Evolutionary conservation across 495 filamentous ascomycete species (phyloP).

Genomic region (Podospora tetraspora): DNA sequence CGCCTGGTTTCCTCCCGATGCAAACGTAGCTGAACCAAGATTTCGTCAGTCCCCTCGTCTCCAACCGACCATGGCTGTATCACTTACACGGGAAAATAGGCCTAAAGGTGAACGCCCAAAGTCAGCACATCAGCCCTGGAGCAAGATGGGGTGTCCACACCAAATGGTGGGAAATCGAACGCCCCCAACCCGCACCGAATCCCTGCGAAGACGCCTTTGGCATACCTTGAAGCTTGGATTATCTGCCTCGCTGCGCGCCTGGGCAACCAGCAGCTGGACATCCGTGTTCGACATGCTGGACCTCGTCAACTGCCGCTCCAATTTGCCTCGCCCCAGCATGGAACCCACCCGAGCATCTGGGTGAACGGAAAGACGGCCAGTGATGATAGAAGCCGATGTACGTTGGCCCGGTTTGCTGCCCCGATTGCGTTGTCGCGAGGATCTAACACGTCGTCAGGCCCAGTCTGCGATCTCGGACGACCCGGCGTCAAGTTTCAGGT

Average conservation of each 20-base stretch:
- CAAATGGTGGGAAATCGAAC: not conserved
- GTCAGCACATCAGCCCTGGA: constrained; percentile 3
- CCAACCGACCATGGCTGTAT: not conserved
- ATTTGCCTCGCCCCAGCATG: constrained; percentile 9
- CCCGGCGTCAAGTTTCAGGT: not conserved
- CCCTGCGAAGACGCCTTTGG: not conserved
- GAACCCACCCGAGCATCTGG: constrained; percentile 37
- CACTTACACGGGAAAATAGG: constrained; percentile 72
- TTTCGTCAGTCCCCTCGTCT: constrained; percentile 11
- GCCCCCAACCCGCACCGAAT: not conserved
- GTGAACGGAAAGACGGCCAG: constrained; percentile 59
- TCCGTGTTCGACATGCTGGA: constrained; percentile 56
- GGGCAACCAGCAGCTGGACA: constrained; percentile 59
- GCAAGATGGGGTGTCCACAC: not conserved
- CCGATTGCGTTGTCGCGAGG: constrained; percentile 59
- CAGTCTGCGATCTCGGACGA: constrained; percentile 8
- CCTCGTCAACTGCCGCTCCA: constrained; percentile 29
- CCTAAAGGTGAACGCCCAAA: constrained; percentile 27
- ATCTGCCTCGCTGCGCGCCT: constrained; percentile 62
- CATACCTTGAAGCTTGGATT: constrained; percentile 58
- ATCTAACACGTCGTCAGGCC: constrained; percentile 38
- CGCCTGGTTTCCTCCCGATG: constrained; percentile 47
- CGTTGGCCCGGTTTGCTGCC: constrained; percentile 53
- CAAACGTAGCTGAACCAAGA: constrained; percentile 45
- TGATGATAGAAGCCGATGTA: constrained; percentile 55